These are phyloP conservation scores for Maudiozyma turicensis DNA, from an alignment of 805 yeast genomes.

Conservation along the genomic window DNA sequence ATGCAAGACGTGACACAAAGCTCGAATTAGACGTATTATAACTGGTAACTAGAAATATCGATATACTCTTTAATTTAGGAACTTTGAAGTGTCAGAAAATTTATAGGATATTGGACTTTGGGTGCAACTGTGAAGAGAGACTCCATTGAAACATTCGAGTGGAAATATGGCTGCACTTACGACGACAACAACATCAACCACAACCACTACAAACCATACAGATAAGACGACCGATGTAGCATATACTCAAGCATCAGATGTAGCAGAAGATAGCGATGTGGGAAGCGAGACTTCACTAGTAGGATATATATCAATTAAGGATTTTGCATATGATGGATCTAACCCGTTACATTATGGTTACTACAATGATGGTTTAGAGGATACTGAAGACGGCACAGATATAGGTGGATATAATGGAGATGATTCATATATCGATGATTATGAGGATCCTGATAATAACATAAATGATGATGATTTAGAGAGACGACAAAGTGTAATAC, in stretches of 20 bases:
- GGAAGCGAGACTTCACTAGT: constrained; percentile 1
- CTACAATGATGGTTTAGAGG: constrained; percentile 21
- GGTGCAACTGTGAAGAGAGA: too few species aligned
- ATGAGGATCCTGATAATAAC: constrained; percentile 9
- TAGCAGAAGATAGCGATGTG: background rate
- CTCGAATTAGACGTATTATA: too few species aligned
- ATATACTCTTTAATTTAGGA: too few species aligned
- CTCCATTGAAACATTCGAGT: too few species aligned
- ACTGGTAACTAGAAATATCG: too few species aligned
- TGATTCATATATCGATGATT: background rate
- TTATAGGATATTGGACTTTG: too few species aligned
- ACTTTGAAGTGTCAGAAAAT: too few species aligned
- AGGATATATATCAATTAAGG: constrained; percentile 49
- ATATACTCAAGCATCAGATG: background rate
- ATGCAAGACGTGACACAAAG: too few species aligned
- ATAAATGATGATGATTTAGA: constrained; percentile 12
- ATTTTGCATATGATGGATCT: constrained; percentile 66
- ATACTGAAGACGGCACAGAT: constrained; percentile 3
- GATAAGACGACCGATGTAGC: background rate
- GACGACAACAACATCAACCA: background rate
- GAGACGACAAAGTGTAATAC: constrained; percentile 26
- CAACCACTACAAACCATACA: background rate
- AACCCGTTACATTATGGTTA: constrained; percentile 68
- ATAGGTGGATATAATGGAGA: background rate
- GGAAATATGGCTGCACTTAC: too few species aligned